These are phyloP conservation scores for Cavenderia fasciculata DNA, from an alignment of 78 protist genomes.

Conservation along the genomic window DNA sequence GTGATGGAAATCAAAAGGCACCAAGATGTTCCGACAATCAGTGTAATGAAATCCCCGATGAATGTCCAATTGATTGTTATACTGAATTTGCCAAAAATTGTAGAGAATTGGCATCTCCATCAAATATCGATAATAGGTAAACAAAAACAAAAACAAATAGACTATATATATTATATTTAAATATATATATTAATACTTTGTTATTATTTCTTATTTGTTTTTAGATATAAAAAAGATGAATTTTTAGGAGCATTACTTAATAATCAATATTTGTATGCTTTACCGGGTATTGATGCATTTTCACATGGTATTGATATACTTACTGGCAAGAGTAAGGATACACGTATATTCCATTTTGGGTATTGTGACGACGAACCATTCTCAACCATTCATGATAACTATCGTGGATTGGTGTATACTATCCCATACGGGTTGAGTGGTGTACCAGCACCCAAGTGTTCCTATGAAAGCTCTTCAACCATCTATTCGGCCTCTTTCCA, in stretches of 20 bases:
- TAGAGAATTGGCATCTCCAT: not conserved
- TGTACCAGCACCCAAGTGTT: not conserved
- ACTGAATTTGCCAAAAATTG: not conserved
- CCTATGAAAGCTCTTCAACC: no score
- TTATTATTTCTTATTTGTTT: no score
- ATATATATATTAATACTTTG: no score
- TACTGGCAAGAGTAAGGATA: not conserved
- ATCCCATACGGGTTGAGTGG: not conserved
- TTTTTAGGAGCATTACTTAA: not conserved
- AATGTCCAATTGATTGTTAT: not conserved
- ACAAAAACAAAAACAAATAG: not conserved
- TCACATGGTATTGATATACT: not conserved
- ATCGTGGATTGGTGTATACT: not conserved
- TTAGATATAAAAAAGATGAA: no score
- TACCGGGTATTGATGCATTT: not conserved
- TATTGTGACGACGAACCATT: not conserved
- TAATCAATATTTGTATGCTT: not conserved
- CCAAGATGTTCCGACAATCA: slow-evolving; percentile 7
- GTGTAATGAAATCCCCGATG: not conserved
- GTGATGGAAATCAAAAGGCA: no score
- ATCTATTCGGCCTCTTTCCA: no score
- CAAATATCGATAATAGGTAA: not conserved
- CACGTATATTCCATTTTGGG: not conserved
- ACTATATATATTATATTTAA: no score
- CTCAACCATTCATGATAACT: not conserved